phyloP scores from a whole-genome alignment of 352 stramenopile species.

The Phytophthora crassamura region DNA sequence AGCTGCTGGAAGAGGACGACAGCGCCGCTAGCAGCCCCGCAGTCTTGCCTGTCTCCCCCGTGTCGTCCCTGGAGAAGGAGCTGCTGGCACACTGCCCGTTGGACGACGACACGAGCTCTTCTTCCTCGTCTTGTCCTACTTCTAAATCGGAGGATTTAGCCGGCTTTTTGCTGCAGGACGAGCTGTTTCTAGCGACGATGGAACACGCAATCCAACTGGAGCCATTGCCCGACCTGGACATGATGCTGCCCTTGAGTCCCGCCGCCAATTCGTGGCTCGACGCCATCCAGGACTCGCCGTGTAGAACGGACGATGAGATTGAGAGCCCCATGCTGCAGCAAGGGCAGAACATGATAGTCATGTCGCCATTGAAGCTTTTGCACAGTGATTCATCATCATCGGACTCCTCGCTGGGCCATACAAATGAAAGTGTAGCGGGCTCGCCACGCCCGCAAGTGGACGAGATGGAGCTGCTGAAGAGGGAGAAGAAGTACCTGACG shows the following conservation, averaged over 20 bases:
- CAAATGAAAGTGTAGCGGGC: slow-evolving; percentile 4
- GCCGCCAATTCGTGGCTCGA: slow-evolving; percentile 29
- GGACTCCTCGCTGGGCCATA: slow-evolving; percentile 1
- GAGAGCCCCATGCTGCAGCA: slow-evolving; percentile 23
- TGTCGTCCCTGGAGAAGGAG: slow-evolving; percentile 6
- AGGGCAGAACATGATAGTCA: slow-evolving; percentile 9
- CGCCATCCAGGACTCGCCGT: slow-evolving; percentile 32
- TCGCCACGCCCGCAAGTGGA: slow-evolving; percentile 36
- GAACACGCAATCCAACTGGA: slow-evolving; percentile 36
- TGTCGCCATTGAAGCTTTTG: slow-evolving; percentile 31
- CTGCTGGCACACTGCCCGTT: slow-evolving; percentile 16
- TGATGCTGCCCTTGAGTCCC: slow-evolving; percentile 55
- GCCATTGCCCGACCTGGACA: slow-evolving; percentile 48
- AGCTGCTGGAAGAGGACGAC: slow-evolving; percentile 39
- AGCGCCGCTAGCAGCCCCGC: not conserved
- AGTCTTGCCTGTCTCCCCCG: not conserved
- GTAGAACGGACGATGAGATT: slow-evolving; percentile 37
- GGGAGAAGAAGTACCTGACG: slow-evolving; percentile 64
- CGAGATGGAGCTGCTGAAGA: slow-evolving; percentile 59
- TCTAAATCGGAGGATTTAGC: slow-evolving; percentile 25
- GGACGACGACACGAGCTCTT: slow-evolving; percentile 14
- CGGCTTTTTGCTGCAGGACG: slow-evolving; percentile 55
- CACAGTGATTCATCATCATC: slow-evolving; percentile 31
- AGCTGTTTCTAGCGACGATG: slow-evolving; percentile 30
- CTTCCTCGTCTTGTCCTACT: not conserved